Base-by-base conservation (phyloP, 2,329 filamentous ascomycete genomes). In the Allantophomopsis cytisporea region DNA sequence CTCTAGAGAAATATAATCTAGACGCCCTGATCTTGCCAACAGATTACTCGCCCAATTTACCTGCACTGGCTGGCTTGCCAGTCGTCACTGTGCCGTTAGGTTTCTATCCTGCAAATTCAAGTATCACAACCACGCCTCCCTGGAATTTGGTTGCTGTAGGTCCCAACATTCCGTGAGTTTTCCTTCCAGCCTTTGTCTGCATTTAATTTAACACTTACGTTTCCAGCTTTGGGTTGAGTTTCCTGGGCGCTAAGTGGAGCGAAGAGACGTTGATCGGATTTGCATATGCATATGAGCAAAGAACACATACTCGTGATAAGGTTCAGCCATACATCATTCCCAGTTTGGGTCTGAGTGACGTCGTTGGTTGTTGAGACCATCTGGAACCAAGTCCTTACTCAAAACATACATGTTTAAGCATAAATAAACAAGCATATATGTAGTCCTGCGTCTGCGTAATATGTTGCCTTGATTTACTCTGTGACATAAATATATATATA, bases 71-170 rank as follows among this genome's bases (percentile, higher is more conserved):
- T 1, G 77, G 76, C 1, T 62, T 66, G 0, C 79, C 79, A 0
- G 65, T 77, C 4, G 59, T 83, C 10, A 76, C 73, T 0, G 71
- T 83, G 0, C 80, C 78, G 0, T 56, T 83, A 41, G 76, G 77
- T 0, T 65, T 65, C 32, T 70, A 67, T 38, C 70, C 72, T 0
- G 46, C 56, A 0, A 64, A 66, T 21, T 67, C 65, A 5, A 41
- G 38, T 20, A 33, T 51, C 10, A 62, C 76, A 2, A 50, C 55
- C 16, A 55, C 55, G 30, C 68, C 71, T 39, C 39, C 44, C 0
- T 59, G 68, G 7, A 67, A 68, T n/a, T 55, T 81, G 7, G 67
- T 74, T 7, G 55, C 58, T 1, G 60, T 57, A 0, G 75, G 60
- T 0, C 75, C 76, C 0, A 70, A 71, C 14, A 54, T 74, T 17